Conservation (phyloP, 169 alveolate genomes). For the Blepharisma undulans region DNA sequence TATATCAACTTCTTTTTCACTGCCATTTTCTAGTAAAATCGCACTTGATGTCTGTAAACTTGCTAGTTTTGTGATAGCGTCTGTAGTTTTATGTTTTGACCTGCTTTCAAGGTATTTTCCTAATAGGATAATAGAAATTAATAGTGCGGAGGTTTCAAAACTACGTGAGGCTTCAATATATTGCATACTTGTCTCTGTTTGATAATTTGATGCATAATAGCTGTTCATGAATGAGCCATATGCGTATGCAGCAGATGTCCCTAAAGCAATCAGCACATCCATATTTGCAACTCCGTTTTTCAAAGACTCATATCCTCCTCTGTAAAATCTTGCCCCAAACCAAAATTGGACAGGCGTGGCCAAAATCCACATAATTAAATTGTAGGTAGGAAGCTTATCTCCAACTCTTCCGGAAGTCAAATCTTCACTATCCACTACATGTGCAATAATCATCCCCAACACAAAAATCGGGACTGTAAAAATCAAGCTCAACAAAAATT, state of each 20-base stretch:
- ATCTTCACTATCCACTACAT: neutral
- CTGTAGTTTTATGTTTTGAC: slow-evolving; percentile 57
- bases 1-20: slow-evolving; percentile 44
- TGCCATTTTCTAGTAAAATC: slow-evolving; percentile 43
- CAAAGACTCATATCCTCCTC: slow-evolving; percentile 46
- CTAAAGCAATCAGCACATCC: slow-evolving; percentile 60
- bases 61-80: slow-evolving; percentile 50
- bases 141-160: slow-evolving; percentile 56
- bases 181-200: neutral
- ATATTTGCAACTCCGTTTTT: slow-evolving; percentile 49
- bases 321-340: slow-evolving; percentile 10
- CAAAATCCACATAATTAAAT: slow-evolving; percentile 1
- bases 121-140: slow-evolving; percentile 51
- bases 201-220: neutral
- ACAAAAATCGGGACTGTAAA: slow-evolving; percentile 34
- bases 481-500: neutral
- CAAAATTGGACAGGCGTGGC: slow-evolving; percentile 37
- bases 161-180: slow-evolving; percentile 49
- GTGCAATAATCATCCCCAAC: slow-evolving; percentile 4
- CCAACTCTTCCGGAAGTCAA: neutral
- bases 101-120: slow-evolving; percentile 63
- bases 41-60: slow-evolving; percentile 53
- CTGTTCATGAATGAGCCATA: slow-evolving; percentile 43
- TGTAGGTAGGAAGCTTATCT: neutral
- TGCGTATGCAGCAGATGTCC: slow-evolving; percentile 53